Conservation (phyloP, 768 basidiomycete species). For the Lactarius evosmus region DNA sequence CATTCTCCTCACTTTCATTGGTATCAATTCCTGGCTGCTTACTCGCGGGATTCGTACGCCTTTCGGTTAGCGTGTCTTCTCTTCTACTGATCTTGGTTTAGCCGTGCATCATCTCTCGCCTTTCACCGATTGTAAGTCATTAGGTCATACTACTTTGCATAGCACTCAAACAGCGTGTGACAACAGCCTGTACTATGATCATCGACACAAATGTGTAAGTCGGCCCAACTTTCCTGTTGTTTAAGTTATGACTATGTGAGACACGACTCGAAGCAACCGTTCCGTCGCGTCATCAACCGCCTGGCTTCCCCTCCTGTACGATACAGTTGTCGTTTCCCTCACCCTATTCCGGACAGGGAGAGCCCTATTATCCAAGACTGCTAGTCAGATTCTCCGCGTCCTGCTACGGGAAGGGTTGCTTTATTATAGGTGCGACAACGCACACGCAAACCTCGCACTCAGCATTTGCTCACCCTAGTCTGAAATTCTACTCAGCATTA, state of each 20-base stretch:
- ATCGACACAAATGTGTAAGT: constrained; percentile 34
- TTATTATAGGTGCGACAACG: constrained; percentile 16
- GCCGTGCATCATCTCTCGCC: constrained; percentile 6
- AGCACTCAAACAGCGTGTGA: neutral
- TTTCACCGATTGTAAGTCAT: constrained; percentile 14
- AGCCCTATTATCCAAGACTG: neutral
- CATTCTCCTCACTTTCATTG: constrained; percentile 44
- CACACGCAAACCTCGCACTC: neutral
- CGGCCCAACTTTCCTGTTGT: too few species aligned
- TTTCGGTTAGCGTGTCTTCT: neutral
- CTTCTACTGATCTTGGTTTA: neutral
- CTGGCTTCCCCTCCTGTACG: constrained; percentile 43
- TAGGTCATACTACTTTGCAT: neutral
- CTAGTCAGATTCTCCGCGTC: constrained; percentile 12
- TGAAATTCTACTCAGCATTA: constrained; percentile 33
- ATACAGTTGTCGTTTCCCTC: constrained; percentile 38
- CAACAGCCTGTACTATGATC: constrained; percentile 43
- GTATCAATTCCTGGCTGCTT: constrained; percentile 54
- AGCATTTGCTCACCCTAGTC: neutral
- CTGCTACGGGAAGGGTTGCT: constrained; percentile 20
- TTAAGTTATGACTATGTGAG: neutral
- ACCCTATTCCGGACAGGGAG: constrained; percentile 35
- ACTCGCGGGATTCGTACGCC: constrained; percentile 47
- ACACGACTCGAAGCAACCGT: constrained; percentile 21
- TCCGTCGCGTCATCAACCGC: constrained; percentile 37